Conservation (phyloP, 2,329 filamentous ascomycete genomes). For the Exutisphaerella laricina region DNA sequence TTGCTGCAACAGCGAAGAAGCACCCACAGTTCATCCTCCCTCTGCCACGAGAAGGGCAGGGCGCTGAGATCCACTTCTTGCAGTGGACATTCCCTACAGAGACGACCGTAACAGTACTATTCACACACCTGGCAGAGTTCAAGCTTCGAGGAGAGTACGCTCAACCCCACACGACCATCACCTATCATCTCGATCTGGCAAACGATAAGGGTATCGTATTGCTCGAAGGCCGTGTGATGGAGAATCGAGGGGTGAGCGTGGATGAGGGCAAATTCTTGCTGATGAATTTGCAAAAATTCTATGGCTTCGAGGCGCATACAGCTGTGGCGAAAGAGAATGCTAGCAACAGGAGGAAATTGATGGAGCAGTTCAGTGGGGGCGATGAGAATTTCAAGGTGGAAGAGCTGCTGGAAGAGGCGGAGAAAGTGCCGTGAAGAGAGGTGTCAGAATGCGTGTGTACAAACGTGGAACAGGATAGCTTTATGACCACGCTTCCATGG, state of each 20-base stretch:
- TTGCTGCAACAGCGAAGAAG: slow-evolving; percentile 63
- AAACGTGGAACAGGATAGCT: no score
- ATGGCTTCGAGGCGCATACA: slow-evolving; percentile 56
- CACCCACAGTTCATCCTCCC: slow-evolving; percentile 90
- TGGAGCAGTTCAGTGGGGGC: slow-evolving; percentile 77
- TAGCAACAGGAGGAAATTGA: slow-evolving; percentile 60
- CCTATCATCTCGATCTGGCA: slow-evolving; percentile 79
- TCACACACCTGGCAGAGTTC: slow-evolving; percentile 90
- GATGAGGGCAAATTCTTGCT: slow-evolving; percentile 85
- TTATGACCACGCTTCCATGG: no score
- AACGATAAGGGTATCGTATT: slow-evolving; percentile 72
- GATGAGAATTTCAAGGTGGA: slow-evolving; percentile 77
- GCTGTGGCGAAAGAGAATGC: slow-evolving; percentile 65
- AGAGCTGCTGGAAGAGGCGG: slow-evolving; percentile 79
- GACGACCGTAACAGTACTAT: slow-evolving; percentile 60
- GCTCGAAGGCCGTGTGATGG: slow-evolving; percentile 74
- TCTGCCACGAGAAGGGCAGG: slow-evolving; percentile 60
- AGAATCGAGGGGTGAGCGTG: slow-evolving; percentile 67
- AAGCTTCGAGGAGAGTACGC: slow-evolving; percentile 86
- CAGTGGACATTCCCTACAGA: slow-evolving; percentile 88
- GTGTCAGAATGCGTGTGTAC: background rate
- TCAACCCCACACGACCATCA: slow-evolving; percentile 87
- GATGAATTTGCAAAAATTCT: slow-evolving; percentile 93
- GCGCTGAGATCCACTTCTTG: slow-evolving; percentile 90
- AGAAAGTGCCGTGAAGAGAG: slow-evolving; percentile 54